phyloP scores from a whole-genome alignment of 257 asterid genomes.

The Perilla frutescens region DNA sequence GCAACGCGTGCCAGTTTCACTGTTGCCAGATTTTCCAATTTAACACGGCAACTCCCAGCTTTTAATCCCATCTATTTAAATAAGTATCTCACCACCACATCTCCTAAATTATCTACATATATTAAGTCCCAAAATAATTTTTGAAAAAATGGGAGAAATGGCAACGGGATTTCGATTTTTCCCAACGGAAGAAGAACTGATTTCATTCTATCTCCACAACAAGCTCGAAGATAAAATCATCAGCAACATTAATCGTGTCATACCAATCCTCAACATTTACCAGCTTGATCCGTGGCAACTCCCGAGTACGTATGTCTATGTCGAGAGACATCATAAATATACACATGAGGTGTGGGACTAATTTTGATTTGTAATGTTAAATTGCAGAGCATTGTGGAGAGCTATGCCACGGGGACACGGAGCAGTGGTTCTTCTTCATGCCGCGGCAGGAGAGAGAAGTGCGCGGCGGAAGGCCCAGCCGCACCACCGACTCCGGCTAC shows the following conservation, averaged over 20 bases:
- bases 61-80: conserved; percentile 20
- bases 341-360: background rate
- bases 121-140: too few species aligned
- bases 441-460: conserved; percentile 71
- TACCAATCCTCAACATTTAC: conserved; percentile 64
- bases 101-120: too few species aligned
- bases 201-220: conserved; percentile 67
- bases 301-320: conserved; percentile 49
- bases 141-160: conserved; percentile 44
- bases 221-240: conserved; percentile 46
- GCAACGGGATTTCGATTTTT: conserved; percentile 72
- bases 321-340: background rate
- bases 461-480: conserved; percentile 73
- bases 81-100: background rate
- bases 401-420: conserved; percentile 64
- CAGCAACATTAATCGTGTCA: conserved; percentile 49
- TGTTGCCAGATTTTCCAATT: conserved; percentile 39
- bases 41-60: conserved; percentile 51
- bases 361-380: background rate
- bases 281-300: conserved; percentile 73
- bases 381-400: conserved; percentile 62
- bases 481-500: conserved; percentile 72
- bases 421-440: conserved; percentile 87
- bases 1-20: conserved; percentile 32
- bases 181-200: conserved; percentile 84